Evolutionary conservation across 2,329 filamentous ascomycete species (phyloP).

Genomic region (Phaeomoniella chlamydospora): DNA sequence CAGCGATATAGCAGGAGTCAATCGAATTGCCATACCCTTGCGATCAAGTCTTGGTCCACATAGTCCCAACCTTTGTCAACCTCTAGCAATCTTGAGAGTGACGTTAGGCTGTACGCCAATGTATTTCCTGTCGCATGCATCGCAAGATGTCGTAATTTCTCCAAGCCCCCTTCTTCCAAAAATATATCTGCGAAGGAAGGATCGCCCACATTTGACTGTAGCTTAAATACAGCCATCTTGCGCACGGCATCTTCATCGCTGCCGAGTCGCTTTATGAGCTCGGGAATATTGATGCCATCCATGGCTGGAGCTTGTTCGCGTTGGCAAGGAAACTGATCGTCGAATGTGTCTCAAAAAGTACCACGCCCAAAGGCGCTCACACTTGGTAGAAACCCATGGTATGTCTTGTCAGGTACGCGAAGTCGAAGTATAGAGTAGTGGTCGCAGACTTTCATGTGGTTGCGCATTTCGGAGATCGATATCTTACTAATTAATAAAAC

Average conservation of each 20-base stretch:
- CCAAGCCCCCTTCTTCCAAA: constrained; percentile 74
- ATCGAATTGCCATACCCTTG: constrained; percentile 35
- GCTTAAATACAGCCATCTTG: constrained; percentile 98
- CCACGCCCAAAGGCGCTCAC: no score
- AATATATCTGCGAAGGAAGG: constrained; percentile 94
- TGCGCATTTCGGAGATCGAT: no score
- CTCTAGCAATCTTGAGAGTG: constrained; percentile 73
- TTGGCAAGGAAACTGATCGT: neutral
- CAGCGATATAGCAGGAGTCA: constrained; percentile 3
- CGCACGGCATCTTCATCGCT: constrained; percentile 72
- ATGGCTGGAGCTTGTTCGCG: constrained; percentile 19
- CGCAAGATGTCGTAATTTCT: constrained; percentile 67
- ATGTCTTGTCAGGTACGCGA: no score
- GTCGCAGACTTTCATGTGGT: no score
- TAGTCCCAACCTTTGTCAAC: constrained; percentile 95
- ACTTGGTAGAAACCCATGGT: no score
- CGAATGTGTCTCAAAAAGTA: no score
- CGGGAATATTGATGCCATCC: constrained; percentile 41
- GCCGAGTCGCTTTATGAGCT: constrained; percentile 43
- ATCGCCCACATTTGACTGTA: constrained; percentile 89
- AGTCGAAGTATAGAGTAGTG: no score
- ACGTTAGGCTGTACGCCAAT: constrained; percentile 85
- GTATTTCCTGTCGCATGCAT: constrained; percentile 84
- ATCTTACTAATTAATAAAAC: no score
- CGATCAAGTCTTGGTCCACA: constrained; percentile 37